Percentiles rank a stretch among this genome's conserved stretches.
Conservation (phyloP, 2,329 filamentous ascomycete species). For the Aspergillus melleus region DNA sequence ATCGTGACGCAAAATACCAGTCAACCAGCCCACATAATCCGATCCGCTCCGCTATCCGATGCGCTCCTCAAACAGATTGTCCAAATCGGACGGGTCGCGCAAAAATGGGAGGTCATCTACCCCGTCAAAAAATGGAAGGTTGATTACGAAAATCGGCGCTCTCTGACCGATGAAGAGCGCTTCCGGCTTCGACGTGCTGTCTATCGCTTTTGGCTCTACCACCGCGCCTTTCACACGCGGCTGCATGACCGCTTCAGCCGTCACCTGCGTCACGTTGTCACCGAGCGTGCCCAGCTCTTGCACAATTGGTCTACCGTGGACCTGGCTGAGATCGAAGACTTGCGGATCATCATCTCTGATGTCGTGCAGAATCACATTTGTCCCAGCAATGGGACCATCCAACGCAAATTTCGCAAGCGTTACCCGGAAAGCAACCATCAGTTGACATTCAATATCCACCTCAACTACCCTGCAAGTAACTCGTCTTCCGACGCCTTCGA, state of each 20-base stretch:
- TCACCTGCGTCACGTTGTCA: constrained; percentile 45
- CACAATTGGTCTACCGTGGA: constrained; percentile 60
- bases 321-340: constrained; percentile 60
- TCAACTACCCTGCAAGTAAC: constrained; percentile 46
- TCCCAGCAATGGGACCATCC: constrained; percentile 61
- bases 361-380: constrained; percentile 60
- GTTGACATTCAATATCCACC: constrained; percentile 54
- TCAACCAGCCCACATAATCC: constrained; percentile 57
- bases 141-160: constrained; percentile 56
- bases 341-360: constrained; percentile 56
- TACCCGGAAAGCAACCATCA: constrained; percentile 52
- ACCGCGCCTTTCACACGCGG: constrained; percentile 58
- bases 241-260: constrained; percentile 53
- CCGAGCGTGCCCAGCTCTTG: constrained; percentile 56
- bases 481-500: constrained; percentile 10
- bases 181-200: constrained; percentile 56
- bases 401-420: constrained; percentile 59
- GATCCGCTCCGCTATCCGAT: constrained; percentile 54
- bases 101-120: constrained; percentile 62
- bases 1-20: constrained; percentile 61
- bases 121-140: constrained; percentile 63
- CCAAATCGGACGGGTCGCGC: constrained; percentile 54
- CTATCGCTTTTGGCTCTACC: constrained; percentile 63
- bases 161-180: constrained; percentile 52
- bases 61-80: constrained; percentile 58